Base-by-base conservation (phyloP, 169 alveolate genomes). In the Plasmodium relictum region DNA sequence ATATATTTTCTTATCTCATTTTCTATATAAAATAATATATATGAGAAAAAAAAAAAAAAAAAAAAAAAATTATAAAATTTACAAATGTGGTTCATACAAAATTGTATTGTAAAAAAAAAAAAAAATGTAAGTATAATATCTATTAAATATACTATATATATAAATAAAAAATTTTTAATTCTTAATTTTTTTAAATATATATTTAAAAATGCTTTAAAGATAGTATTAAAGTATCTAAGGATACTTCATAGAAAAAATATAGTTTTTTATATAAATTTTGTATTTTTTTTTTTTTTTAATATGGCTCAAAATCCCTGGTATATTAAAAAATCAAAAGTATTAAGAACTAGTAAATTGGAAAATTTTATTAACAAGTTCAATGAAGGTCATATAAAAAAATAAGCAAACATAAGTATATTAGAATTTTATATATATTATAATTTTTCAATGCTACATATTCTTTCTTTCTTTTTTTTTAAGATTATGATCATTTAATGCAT, bases 251-350 rank as follows among this genome's bases (percentile, higher is more conserved):
- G 52, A 59, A 74, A 45, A 74, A 74, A 50, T 26, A 59, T 37
- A 24, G 52, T 50, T 14, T 9, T 9, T 44, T 56, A 45, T 24
- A 22, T 14, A n/a, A n/a, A n/a, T 48, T 48, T 48, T 48, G 9
- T 48, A 12, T 48, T 48, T 48, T 48, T 48, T 48, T 48, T 48
- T 48, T 48, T 48, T 12, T 52, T 16, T 74, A 74, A 74, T 22
- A 74, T 74, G 88, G 88, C 88, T 42, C 88, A 74, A 63, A 74
- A 74, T 65, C 88, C 88, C 59, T 74, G 88, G 88, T 63, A 61
- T n/a, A 52, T 74, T 42, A 45, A 61, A 62, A 74, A 74, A 39
- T 74, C 74, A 8, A 74, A 74, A 69, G 74, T 50, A 44, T 44
- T 74, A 61, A 39, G 88, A 59, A 62, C 88, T 45, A 74, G 74